Base-by-base conservation (phyloP, 345 rosid species). In the Turnera subulata region DNA sequence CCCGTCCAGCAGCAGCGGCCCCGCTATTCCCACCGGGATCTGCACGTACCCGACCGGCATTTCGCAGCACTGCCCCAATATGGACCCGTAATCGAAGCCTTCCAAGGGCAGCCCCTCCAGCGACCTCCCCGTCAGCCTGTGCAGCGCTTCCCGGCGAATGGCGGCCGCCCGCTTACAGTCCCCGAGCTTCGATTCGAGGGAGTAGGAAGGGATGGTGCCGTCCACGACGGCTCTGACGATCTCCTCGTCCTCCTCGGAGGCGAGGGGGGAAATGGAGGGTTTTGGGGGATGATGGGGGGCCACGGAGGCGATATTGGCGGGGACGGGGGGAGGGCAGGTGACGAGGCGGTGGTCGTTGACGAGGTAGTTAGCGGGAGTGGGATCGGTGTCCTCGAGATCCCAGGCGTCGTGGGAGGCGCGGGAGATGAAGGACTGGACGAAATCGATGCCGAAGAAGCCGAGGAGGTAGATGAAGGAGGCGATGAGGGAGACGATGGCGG, bases 21-120 rank as follows among this genome's bases (percentile, higher is more conserved):
- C 97, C 0, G 94, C 96, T 1, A 89, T 73, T 24, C 98, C 97
- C 46, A 92, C 96, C 1, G 97, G 97, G 43, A 92, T 79, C 82
- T 89, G 98, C 51, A 93, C 81, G 50, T 89, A 89, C 0, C 99
- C 99, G 0, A 89, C 83, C 12, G 97, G 99, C 97, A 89, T 89
- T 78, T 93, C 99, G 45, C 99, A 93, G 70, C 99, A 93, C 74
- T 87, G 97, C 14, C 93, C 95, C 62, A 92, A 67, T n/a, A 89
- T 82, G 1, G 94, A 80, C 6, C 75, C 83, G 65, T 89, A 92
- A 62, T 87, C 88, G 47, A 93, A 87, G 7, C 97, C 99, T 12
- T 89, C 88, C 35, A 83, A 42, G 2, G 97, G 96, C 32, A 93
- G 58, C 7, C 96, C 99, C 50, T 77, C 73, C 2, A 93, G 45